phyloP scores from a whole-genome alignment of 1,139 yeast genomes.

The Kurtzmaniella quercitrusa region DNA sequence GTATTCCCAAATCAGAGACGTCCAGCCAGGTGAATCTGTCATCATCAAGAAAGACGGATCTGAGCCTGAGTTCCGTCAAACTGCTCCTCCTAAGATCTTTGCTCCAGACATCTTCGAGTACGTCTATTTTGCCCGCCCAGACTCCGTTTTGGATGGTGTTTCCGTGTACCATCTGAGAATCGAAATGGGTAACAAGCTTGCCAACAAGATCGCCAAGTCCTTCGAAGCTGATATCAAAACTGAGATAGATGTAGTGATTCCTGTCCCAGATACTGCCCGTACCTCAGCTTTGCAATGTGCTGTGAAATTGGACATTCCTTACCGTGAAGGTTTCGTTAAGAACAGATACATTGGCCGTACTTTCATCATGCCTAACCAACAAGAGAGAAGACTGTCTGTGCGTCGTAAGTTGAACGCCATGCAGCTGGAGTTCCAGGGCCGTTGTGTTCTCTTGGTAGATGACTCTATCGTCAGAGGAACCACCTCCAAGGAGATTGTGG shows the following conservation, averaged over 20 bases:
- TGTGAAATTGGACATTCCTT: slow-evolving; percentile 71
- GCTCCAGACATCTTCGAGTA: slow-evolving; percentile 97
- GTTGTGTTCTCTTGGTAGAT: slow-evolving; percentile 88
- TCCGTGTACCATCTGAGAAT: slow-evolving; percentile 90
- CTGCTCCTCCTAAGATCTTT: slow-evolving; percentile 71
- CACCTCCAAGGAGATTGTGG: slow-evolving; percentile 91
- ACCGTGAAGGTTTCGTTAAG: slow-evolving; percentile 95
- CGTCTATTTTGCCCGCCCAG: slow-evolving; percentile 97
- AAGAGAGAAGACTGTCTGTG: slow-evolving; percentile 89
- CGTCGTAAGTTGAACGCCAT: slow-evolving; percentile 93
- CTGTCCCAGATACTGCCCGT: slow-evolving; percentile 97
- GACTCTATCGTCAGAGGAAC: slow-evolving; percentile 98
- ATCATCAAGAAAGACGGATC: slow-evolving; percentile 71
- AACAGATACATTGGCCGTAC: slow-evolving; percentile 97
- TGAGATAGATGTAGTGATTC: slow-evolving; percentile 88
- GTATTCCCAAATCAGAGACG: slow-evolving; percentile 71
- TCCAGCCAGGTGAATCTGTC: slow-evolving; percentile 94
- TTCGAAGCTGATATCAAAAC: slow-evolving; percentile 41
- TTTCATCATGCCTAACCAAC: slow-evolving; percentile 97
- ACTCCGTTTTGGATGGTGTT: slow-evolving; percentile 90
- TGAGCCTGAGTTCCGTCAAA: slow-evolving; percentile 79
- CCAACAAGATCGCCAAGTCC: slow-evolving; percentile 57
- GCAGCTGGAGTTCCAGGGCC: slow-evolving; percentile 84
- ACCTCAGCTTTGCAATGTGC: slow-evolving; percentile 94
- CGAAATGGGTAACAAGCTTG: slow-evolving; percentile 91